phyloP scores from a whole-genome alignment of 371 early-diverging fungal genomes.

The Fennellomyces sp. region DNA sequence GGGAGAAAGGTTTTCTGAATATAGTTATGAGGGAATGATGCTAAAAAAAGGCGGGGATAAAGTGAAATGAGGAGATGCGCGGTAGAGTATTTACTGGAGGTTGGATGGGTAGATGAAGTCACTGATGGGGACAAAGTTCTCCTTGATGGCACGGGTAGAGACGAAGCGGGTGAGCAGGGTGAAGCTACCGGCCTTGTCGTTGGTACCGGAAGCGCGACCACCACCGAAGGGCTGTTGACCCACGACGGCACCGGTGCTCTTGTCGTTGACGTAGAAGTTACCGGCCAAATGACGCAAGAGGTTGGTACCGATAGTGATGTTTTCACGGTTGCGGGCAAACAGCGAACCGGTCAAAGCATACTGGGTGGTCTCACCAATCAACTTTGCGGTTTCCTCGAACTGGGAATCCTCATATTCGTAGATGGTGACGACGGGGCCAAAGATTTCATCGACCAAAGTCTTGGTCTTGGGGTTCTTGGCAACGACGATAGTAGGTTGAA shows the following conservation, averaged over 20 bases:
- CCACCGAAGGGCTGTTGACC: conserved; percentile 99
- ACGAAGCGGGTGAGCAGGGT: conserved; percentile 78
- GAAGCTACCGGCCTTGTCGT: conserved; percentile 95
- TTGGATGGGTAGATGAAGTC: conserved; percentile 89
- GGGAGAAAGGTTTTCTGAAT: too few relatives aligned
- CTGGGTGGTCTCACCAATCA: conserved; percentile 79
- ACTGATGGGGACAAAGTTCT: conserved; percentile 86
- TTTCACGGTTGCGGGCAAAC: conserved; percentile 89
- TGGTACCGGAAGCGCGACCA: conserved; percentile 93
- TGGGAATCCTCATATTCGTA: conserved; percentile 90
- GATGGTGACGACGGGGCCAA: conserved; percentile 96
- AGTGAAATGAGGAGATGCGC: too few relatives aligned
- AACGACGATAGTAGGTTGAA: conserved; percentile 91
- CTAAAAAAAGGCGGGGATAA: too few relatives aligned
- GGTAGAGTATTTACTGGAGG: conserved; percentile 9
- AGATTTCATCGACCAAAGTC: conserved; percentile 95
- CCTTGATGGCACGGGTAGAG: conserved; percentile 95
- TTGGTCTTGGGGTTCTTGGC: conserved; percentile 86
- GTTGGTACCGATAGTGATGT: conserved; percentile 74
- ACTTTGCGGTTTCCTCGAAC: conserved; percentile 71
- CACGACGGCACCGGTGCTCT: conserved; percentile 97
- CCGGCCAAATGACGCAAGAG: conserved; percentile 90
- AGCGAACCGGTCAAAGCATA: conserved; percentile 92
- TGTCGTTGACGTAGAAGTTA: conserved; percentile 99
- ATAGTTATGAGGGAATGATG: too few relatives aligned